Evolutionary conservation across 2,329 filamentous ascomycete genomes (phyloP), one percentile per base, ranked within the genome.

Genomic region (Pleoardoris graminearum): DNA sequence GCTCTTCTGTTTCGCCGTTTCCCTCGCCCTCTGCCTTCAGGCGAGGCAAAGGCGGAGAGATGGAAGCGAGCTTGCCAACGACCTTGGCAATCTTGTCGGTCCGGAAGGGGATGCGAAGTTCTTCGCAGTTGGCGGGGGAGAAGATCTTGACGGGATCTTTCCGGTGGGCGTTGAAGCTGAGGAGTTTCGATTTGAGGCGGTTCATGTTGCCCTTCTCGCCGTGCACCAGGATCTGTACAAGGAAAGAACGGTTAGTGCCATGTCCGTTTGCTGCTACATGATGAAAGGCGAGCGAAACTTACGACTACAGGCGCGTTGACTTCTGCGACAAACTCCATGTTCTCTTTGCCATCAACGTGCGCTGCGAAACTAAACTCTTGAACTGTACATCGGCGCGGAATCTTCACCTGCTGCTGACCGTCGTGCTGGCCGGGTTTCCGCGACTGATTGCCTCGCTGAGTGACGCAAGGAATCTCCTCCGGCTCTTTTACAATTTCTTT

Each of bases 151-250:
- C 87, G 62, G 95, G 94, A 36, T 85, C 79, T 1, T 85, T 80
- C 69, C 93, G 93, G 59, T 86, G 85, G 23, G 88, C 86, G 67
- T 97, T 97, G 32, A 97, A 82, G n/a, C 91, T 93, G 3, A 97
- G 84, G 1, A 99, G 82, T 69, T 96, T 95, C 3, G 92, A 97
- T 73, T 96, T 96, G 23, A 99, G 79, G 48, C 94, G 87, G 82
- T 94, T 96, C 91, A 97, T 97, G 70, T 97, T 96, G 70, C 96
- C 91, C 66, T 94, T 91, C 71, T 99, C 94, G 50, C 94, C 94
- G 63, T 99, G 94, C 2, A 99, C 94, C 27, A 99, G 84, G 54
- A 99, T 97, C 89, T 93, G 54, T 8, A 35, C 14, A n/a, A 4
- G 14, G 12, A 5, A 23, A 49, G 59, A 33, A 27, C 32, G 17